Base-by-base conservation (phyloP, 805 yeast species). In the Candida andamanensis region DNA sequence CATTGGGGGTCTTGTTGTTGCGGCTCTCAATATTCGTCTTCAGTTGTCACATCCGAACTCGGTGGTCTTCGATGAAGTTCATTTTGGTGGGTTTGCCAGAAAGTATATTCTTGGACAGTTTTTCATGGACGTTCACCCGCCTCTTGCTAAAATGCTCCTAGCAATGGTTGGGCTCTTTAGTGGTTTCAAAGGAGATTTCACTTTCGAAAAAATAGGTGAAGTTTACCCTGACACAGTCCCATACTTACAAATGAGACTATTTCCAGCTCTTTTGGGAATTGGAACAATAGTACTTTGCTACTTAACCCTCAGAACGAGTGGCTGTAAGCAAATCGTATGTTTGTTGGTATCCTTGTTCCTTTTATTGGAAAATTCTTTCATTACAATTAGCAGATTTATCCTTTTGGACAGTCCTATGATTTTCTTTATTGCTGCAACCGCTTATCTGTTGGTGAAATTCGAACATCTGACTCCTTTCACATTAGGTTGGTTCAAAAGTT, bases 81-180 rank as follows among this genome's bases (percentile, higher is more conserved):
- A 85, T 58, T 92, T 92, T 49, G 98, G 98, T 35, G 94, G 94
- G n/a, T 92, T 90, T 61, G 95, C 96, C 19, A 72, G 80, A 37
- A 78, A 84, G 58, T 92, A 87, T 61, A 69, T 78, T 33, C 56
- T 61, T 32, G 84, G 85, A 13, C 56, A 57, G 12, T 81, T 67
- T 50, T 82, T 81, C 56, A 69, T 81, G 73, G 89, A 80, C 53
- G 80, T 76, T 26, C 84, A 82, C 50, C 94, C 95, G 6, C 95
- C 95, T 4, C 65, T 84, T 44, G 82, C 84, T 23, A 78, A 81
- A 50, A 72, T 84, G 78, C 55, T 84, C 29, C 82, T 70, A 57
- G 92, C 89, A 2, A 82, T 80, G 29, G 72, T 82, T 33, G 85
- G 74, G 1, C 56, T 70, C 19, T 39, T 80, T 9, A 85, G 78